Percentiles rank a stretch among this genome's conserved stretches.
Conservation (phyloP, 2,329 filamentous ascomycete genomes). For the Cordyceps javanica region DNA sequence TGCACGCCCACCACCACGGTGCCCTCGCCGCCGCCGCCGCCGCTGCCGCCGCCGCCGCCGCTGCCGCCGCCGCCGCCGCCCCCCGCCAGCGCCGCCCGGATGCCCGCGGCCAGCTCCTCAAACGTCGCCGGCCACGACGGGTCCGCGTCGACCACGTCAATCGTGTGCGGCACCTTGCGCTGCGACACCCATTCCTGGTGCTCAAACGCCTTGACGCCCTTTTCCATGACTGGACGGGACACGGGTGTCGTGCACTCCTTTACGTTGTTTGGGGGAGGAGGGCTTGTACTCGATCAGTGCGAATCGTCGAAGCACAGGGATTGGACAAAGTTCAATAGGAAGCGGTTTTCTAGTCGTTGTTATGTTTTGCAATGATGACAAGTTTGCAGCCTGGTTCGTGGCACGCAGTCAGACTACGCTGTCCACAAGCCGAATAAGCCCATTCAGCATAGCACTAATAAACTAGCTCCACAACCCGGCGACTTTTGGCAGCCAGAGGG, state of each 20-base stretch:
- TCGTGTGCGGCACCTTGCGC: slow-evolving; percentile 14
- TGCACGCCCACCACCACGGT: slow-evolving; percentile 28
- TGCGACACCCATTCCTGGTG: slow-evolving; percentile 12
- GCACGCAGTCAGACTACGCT: not conserved
- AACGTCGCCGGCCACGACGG: slow-evolving; percentile 25
- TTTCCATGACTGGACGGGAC: no score
- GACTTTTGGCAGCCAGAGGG: not conserved
- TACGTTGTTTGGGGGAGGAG: no score
- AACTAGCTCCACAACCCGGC: not conserved
- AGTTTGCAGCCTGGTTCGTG: not conserved
- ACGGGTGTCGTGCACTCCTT: no score
- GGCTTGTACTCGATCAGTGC: no score
- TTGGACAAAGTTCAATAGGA: no score
- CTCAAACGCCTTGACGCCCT: slow-evolving; percentile 3
- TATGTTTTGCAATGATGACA: not conserved
- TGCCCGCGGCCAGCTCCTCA: slow-evolving; percentile 19
- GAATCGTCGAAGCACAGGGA: no score
- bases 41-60: no score
- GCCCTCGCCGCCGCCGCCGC: no score
- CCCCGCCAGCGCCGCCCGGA: slow-evolving; percentile 23
- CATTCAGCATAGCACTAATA: not conserved
- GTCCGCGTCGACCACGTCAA: slow-evolving; percentile 24
- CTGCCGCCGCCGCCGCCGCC: no score
- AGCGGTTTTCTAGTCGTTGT: no score
- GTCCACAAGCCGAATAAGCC: no score